A percentile compares a stretch with the other conserved stretches of the same genome.
Conservation (phyloP, 169 alveolate genomes). For the Cryptosporidium parvum region DNA sequence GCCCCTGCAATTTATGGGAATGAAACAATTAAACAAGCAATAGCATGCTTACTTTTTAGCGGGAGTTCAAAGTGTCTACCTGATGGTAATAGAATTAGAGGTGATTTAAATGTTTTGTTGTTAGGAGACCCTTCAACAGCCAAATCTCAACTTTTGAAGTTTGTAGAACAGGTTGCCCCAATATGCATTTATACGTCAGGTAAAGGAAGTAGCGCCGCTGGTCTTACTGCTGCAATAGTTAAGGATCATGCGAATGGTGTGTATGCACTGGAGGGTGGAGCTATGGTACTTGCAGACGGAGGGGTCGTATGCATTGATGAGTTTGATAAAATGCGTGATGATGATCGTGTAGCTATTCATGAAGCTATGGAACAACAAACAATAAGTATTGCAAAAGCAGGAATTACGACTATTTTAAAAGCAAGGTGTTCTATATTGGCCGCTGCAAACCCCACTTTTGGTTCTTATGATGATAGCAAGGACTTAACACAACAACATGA, state of each 20-base stretch:
- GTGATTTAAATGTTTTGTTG: constrained; percentile 94
- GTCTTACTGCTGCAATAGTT: constrained; percentile 99
- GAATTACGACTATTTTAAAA: constrained; percentile 97
- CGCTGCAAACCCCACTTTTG: constrained; percentile 99
- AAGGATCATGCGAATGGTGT: constrained; percentile 91
- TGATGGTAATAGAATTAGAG: constrained; percentile 96
- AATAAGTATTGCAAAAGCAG: constrained; percentile 99
- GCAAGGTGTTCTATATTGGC: constrained; percentile 98
- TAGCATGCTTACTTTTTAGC: constrained; percentile 98
- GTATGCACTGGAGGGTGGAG: constrained; percentile 99
- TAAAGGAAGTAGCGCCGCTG: constrained; percentile 99
- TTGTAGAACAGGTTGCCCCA: constrained; percentile 97
- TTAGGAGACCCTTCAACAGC: constrained; percentile 99
- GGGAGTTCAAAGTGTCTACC: constrained; percentile 97
- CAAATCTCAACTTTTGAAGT: constrained; percentile 96
- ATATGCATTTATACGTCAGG: constrained; percentile 99
- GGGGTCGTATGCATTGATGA: constrained; percentile 99
- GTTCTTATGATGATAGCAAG: constrained; percentile 96
- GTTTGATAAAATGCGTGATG: constrained; percentile 99
- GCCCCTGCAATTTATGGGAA: constrained; percentile 98
- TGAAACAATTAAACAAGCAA: constrained; percentile 96
- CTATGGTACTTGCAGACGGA: constrained; percentile 99
- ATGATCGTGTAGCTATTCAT: constrained; percentile 99
- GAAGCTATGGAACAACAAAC: constrained; percentile 99
- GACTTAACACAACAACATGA: constrained; percentile 98